A percentile compares a stretch with the other conserved stretches of the same genome.
phyloP scores from a whole-genome alignment of 257 asterid genomes.

The Avicennia marina region DNA sequence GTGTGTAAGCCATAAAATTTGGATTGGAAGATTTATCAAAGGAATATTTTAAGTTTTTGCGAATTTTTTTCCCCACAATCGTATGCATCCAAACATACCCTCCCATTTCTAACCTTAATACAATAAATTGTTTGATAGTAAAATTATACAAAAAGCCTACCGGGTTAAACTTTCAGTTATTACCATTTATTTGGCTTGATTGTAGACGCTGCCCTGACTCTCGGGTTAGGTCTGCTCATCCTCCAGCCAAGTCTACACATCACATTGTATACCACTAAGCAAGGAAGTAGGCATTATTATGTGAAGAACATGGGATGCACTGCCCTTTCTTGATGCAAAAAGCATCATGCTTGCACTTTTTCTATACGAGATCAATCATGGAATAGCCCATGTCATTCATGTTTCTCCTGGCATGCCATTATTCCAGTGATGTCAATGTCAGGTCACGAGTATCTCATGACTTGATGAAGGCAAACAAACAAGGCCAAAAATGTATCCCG shows the following conservation, averaged over 20 bases:
- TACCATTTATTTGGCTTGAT: not conserved
- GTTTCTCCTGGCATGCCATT: slow-evolving; percentile 16
- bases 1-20: no score
- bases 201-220: not conserved
- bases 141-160: no score
- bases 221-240: not conserved
- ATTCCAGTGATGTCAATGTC: slow-evolving; percentile 1
- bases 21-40: no score
- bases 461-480: not conserved
- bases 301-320: not conserved
- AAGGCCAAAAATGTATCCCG: no score
- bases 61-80: no score
- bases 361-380: slow-evolving; percentile 9
- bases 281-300: not conserved
- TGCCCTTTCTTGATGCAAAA: slow-evolving; percentile 10
- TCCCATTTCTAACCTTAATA: no score
- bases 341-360: slow-evolving; percentile 12
- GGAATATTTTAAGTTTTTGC: no score
- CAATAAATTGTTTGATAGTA: not conserved
- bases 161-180: no score
- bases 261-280: not conserved
- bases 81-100: no score
- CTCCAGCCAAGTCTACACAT: not conserved
- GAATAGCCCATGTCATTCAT: not conserved
- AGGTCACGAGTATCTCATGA: slow-evolving; percentile 11